Base-by-base conservation (phyloP, 768 basidiomycete genomes). In the Pleurotus salmoneostramineus region DNA sequence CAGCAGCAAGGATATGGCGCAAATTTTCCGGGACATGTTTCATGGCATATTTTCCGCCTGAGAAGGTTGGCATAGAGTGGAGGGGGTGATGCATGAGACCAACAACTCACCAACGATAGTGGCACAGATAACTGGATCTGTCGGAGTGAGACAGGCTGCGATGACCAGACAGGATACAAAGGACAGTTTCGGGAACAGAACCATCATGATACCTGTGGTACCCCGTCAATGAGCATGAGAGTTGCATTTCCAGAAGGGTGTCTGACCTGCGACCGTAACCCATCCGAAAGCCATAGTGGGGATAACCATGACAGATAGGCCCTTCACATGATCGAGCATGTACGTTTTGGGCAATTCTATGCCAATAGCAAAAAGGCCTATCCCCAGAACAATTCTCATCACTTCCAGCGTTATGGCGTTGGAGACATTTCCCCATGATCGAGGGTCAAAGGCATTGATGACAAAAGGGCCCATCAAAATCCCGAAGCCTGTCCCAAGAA, bases 311-410 rank as follows among this genome's bases (percentile, higher is more conserved):
- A 82, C 68, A 3, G 86, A 60, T 0, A 92, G 72, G 42, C 91
- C 83, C 64, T 81, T 87, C 44, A 83, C 89, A 65, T 96, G 93
- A 21, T 86, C 79, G 32, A 77, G 77, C 79, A 98, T 84, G 74
- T 98, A 98, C 0, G 85, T 82, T 57, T 83, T 77, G 0, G 96
- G 95, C 37, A 98, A 77, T 68, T 99, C 95, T 17, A 96, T 92
- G 2, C 96, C 96, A 35, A 98, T 93, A 6, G 95, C 92, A 64
- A 99, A 99, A 1, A 98, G 83, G 31, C 93, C 92, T 1, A 91
- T 88, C 3, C 89, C 95, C 46, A 99, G 89, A 50, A 97, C 90
- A 37, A 97, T 72, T 6, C 95, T 82, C 74, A 88, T 94, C n/a
- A 96, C 74, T 71, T 96, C 95, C 15, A 93, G 79, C 1, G 95